Evolutionary conservation across 176 grass and related monocot genomes (phyloP).

Genomic region (Pontederia crassipes): DNA sequence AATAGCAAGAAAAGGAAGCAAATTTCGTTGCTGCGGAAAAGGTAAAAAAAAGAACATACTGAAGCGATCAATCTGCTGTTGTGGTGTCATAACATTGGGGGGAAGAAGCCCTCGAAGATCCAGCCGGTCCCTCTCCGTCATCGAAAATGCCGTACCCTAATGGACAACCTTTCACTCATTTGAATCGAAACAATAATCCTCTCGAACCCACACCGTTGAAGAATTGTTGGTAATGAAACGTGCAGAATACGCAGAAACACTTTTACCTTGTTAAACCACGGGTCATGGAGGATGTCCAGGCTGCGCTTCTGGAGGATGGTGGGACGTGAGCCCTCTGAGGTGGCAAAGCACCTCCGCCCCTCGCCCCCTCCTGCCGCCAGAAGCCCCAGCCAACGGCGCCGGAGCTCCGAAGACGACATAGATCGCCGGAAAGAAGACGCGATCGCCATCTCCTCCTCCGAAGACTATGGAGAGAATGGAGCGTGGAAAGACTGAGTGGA

Average conservation of each 20-base stretch:
- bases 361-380: slow-evolving; percentile 6
- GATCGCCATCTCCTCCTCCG: background rate
- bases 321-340: slow-evolving; percentile 69
- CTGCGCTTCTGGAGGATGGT: slow-evolving; percentile 78
- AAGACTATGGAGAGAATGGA: too few relatives aligned
- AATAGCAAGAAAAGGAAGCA: too few relatives aligned
- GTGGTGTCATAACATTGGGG: slow-evolving; percentile 65
- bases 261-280: slow-evolving; percentile 81
- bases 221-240: background rate
- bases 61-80: slow-evolving; percentile 94
- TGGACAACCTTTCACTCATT: background rate
- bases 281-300: slow-evolving; percentile 92
- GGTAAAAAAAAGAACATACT: slow-evolving; percentile 28
- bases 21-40: too few relatives aligned
- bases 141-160: slow-evolving; percentile 83
- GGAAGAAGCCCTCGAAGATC: slow-evolving; percentile 92
- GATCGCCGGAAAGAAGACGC: slow-evolving; percentile 47
- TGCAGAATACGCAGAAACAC: background rate
- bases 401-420: slow-evolving; percentile 25
- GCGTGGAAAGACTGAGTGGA: too few relatives aligned
- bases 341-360: slow-evolving; percentile 39
- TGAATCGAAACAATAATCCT: slow-evolving; percentile 2
- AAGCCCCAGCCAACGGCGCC: slow-evolving; percentile 14
- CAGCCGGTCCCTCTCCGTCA: slow-evolving; percentile 89
- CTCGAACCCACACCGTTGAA: background rate